These are phyloP conservation scores for Penicillium canescens DNA, from an alignment of 495 filamentous ascomycete genomes.

Conservation along the genomic window DNA sequence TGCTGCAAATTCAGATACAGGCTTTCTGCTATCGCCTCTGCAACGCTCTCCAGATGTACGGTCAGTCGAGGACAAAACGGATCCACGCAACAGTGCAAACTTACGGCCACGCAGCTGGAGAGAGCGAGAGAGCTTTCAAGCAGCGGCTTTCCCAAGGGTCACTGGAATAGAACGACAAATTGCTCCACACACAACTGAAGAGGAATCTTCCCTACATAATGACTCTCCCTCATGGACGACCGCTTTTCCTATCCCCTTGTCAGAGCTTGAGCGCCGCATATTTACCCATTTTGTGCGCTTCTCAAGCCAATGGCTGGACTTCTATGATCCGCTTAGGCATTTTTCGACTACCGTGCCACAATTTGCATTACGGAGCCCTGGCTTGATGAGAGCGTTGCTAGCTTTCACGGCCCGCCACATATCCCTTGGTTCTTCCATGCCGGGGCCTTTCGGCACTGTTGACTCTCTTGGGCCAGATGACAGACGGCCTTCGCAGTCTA, in stretches of 20 bases:
- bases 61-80: background rate
- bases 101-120: slow-evolving; percentile 19
- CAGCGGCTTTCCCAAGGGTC: slow-evolving; percentile 22
- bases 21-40: slow-evolving; percentile 25
- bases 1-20: slow-evolving; percentile 27
- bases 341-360: slow-evolving; percentile 18
- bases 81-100: slow-evolving; percentile 14
- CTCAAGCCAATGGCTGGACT: slow-evolving; percentile 12
- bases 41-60: slow-evolving; percentile 6
- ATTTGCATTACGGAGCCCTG: slow-evolving; percentile 16
- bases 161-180: background rate
- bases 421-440: slow-evolving; percentile 8
- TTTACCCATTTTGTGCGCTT: slow-evolving; percentile 10
- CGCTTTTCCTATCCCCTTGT: slow-evolving; percentile 3
- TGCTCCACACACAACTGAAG: slow-evolving; percentile 6
- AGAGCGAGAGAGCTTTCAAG: slow-evolving; percentile 29
- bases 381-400: slow-evolving; percentile 18
- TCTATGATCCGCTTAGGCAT: slow-evolving; percentile 19
- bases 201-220: slow-evolving; percentile 7
- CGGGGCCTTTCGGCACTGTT: background rate
- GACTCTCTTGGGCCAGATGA: too few relatives aligned
- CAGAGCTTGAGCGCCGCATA: background rate
- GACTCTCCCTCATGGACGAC: slow-evolving; percentile 6
- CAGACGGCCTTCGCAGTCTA: background rate
- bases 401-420: slow-evolving; percentile 16